Evolutionary conservation across 73 alveolate species (phyloP).

Genomic region (Paramecium biaurelia): DNA sequence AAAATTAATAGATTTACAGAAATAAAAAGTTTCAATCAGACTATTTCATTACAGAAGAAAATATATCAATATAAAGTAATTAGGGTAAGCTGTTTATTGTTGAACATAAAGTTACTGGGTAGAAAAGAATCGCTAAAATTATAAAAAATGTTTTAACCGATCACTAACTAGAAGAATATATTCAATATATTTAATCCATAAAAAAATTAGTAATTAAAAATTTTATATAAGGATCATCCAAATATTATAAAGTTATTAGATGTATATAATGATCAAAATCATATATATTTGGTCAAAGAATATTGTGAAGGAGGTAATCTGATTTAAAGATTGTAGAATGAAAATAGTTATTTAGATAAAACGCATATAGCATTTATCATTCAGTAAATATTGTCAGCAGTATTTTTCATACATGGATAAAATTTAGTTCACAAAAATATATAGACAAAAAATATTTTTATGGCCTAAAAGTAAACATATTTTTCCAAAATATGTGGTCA

Average conservation of each 20-base stretch:
- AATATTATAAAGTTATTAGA: neutral
- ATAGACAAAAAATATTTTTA: neutral
- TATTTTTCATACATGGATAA: neutral
- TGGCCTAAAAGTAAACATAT: neutral
- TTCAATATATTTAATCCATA: neutral
- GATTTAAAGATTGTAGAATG: neutral
- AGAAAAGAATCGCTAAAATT: neutral
- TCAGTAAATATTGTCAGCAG: neutral
- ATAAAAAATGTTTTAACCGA: neutral
- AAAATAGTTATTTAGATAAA: neutral
- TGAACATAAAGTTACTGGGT: conserved; percentile 8
- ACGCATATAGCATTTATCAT: neutral
- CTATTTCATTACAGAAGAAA: neutral
- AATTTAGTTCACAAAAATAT: neutral
- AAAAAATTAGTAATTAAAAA: neutral
- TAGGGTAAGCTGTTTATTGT: neutral
- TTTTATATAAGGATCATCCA: neutral
- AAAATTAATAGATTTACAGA: neutral
- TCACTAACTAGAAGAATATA: neutral
- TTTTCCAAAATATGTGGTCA: neutral
- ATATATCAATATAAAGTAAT: neutral
- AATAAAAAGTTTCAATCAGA: neutral
- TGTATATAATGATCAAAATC: neutral
- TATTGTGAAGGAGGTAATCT: conserved; percentile 5
- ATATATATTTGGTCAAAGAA: neutral